A percentile compares a stretch with the other conserved stretches of the same genome.
phyloP scores from a whole-genome alignment of 106 monocot species.

The Dactylorhiza incarnata region DNA sequence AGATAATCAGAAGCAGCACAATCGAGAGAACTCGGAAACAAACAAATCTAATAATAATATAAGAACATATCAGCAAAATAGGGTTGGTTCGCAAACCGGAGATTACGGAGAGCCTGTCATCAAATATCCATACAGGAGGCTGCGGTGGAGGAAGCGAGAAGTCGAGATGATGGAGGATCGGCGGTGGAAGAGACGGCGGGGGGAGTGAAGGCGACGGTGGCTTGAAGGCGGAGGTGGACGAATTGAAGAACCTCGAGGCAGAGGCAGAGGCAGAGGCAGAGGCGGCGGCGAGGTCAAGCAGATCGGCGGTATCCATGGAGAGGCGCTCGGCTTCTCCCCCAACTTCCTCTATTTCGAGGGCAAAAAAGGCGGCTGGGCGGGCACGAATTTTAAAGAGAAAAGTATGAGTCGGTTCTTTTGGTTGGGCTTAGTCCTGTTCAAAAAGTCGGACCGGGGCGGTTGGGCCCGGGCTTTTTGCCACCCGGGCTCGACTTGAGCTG shows the following conservation, averaged over 20 bases:
- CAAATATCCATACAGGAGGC: slow-evolving; percentile 40
- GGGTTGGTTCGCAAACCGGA: neutral
- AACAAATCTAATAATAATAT: neutral
- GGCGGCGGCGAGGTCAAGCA: slow-evolving; percentile 15
- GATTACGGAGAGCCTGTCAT: slow-evolving; percentile 15
- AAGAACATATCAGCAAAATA: neutral
- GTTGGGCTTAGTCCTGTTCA: too few relatives aligned
- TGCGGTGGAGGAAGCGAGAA: slow-evolving; percentile 8
- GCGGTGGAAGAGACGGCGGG: slow-evolving; percentile 16
- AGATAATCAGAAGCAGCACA: neutral
- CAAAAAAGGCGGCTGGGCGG: neutral
- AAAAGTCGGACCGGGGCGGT: too few relatives aligned
- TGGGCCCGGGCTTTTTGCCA: too few relatives aligned
- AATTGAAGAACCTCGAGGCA: slow-evolving; percentile 27
- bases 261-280: slow-evolving; percentile 5
- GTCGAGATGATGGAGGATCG: slow-evolving; percentile 1
- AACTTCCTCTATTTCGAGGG: neutral
- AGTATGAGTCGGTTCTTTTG: too few relatives aligned
- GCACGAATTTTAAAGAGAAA: too few relatives aligned
- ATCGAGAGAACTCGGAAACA: neutral
- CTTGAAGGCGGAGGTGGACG: neutral
- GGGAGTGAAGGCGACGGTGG: slow-evolving; percentile 10
- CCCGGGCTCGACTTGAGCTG: too few relatives aligned
- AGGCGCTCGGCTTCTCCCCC: neutral
- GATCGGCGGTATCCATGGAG: neutral